Percentiles rank a stretch among this genome's conserved stretches.
Evolutionary conservation across 2,329 filamentous ascomycete species (phyloP).

Genomic region (Arthrobotrys sinensis): DNA sequence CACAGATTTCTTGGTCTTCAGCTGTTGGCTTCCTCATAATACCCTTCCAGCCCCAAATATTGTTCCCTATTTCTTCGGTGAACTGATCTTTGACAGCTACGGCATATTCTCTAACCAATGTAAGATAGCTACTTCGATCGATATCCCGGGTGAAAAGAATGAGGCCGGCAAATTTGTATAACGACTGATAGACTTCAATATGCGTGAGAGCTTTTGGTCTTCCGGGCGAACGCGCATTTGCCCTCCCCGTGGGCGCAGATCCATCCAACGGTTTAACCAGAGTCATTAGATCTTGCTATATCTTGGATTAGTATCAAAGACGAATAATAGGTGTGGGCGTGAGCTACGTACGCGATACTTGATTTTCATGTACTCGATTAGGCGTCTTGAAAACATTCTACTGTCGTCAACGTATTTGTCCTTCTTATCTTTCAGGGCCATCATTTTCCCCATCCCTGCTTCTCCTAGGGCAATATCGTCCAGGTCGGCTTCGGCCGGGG

Average conservation of each 20-base stretch:
- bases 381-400: conserved; percentile 80
- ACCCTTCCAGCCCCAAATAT: conserved; percentile 83
- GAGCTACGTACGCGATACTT: conserved; percentile 79
- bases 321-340: conserved; percentile 63
- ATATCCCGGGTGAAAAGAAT: conserved; percentile 91
- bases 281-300: conserved; percentile 57
- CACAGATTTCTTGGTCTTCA: conserved; percentile 80
- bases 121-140: conserved; percentile 77
- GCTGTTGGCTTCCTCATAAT: conserved; percentile 81
- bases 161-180: conserved; percentile 91
- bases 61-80: conserved; percentile 84
- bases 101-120: conserved; percentile 48
- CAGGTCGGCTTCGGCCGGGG: conserved; percentile 59
- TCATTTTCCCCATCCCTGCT: conserved; percentile 86
- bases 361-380: conserved; percentile 85
- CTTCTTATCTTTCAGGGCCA: conserved; percentile 93
- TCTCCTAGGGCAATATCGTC: conserved; percentile 68
- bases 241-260: conserved; percentile 77
- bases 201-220: conserved; percentile 44
- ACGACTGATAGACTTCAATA: conserved; percentile 62
- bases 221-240: conserved; percentile 76
- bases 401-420: conserved; percentile 87
- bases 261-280: conserved; percentile 64
- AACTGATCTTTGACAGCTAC: conserved; percentile 79
- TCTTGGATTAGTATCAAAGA: not conserved